phyloP scores from a whole-genome alignment of 352 stramenopile genomes.

The Phytophthora crassamura region DNA sequence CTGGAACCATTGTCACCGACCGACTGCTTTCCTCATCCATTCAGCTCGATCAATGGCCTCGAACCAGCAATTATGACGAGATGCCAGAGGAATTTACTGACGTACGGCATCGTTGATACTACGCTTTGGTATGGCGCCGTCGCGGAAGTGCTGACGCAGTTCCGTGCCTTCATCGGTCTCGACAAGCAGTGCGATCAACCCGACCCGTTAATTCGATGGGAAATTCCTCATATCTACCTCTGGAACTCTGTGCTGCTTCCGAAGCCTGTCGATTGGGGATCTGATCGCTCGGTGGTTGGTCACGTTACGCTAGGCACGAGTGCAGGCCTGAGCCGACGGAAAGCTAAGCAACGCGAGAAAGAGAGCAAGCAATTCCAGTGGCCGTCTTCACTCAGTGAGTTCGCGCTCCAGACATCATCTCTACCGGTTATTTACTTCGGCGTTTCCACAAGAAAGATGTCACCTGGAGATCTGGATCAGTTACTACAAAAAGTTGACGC shows the following conservation, averaged over 20 bases:
- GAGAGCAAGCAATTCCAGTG: conserved; percentile 11
- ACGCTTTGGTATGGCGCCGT: conserved; percentile 38
- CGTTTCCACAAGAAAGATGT: conserved; percentile 34
- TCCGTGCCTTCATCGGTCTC: conserved; percentile 43
- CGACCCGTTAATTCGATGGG: conserved; percentile 34
- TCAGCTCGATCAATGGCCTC: conserved; percentile 23
- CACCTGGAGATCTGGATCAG: conserved; percentile 26
- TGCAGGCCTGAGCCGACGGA: conserved; percentile 20
- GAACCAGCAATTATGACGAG: conserved; percentile 31
- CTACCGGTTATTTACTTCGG: conserved; percentile 50
- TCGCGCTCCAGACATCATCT: conserved; percentile 11
- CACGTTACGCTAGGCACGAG: conserved; percentile 32
- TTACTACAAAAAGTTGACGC: conserved; percentile 37
- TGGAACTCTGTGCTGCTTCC: conserved; percentile 43
- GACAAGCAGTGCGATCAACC: conserved; percentile 17
- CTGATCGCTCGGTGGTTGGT: conserved; percentile 40
- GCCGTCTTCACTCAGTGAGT: conserved; percentile 9
- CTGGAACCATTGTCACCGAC: conserved; percentile 42
- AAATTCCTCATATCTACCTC: conserved; percentile 50
- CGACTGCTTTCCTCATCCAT: conserved; percentile 36
- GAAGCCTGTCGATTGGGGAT: conserved; percentile 48
- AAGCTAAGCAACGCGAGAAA: conserved; percentile 2
- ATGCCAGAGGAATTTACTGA: conserved; percentile 37
- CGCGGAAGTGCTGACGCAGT: conserved; percentile 38
- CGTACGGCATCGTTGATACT: conserved; percentile 29